Evolutionary conservation across 768 basidiomycete species (phyloP).

Genomic region (Lactarius psammicola): DNA sequence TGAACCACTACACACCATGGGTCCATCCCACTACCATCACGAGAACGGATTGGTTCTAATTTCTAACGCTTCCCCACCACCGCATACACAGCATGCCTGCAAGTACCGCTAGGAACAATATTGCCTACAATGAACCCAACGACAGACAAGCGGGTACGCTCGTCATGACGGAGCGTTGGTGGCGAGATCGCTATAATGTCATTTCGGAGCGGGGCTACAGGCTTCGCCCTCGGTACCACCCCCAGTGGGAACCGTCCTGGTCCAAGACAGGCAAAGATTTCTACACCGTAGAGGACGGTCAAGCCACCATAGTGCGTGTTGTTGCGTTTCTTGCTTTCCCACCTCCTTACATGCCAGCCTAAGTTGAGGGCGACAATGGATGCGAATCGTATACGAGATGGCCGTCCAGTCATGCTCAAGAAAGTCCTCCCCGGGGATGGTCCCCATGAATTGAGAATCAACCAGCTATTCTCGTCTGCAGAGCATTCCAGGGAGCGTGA

Average conservation of each 20-base stretch:
- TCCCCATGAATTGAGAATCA: conserved; percentile 18
- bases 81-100: background rate
- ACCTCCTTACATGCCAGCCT: background rate
- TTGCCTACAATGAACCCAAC: background rate
- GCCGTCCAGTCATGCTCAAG: conserved; percentile 22
- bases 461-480: conserved; percentile 22
- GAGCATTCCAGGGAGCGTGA: conserved; percentile 29
- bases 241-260: conserved; percentile 22
- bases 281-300: conserved; percentile 18
- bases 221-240: conserved; percentile 24
- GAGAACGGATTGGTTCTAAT: background rate
- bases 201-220: conserved; percentile 8
- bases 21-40: background rate
- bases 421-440: conserved; percentile 8
- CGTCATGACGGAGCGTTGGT: conserved; percentile 20
- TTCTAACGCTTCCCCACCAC: background rate
- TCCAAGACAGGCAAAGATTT: conserved; percentile 11
- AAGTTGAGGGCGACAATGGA: conserved; percentile 24
- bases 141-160: conserved; percentile 11
- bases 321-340: background rate
- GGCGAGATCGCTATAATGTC: conserved; percentile 10
- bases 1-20: background rate
- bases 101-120: background rate
- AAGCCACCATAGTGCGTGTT: conserved; percentile 17
- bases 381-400: conserved; percentile 10